Percentiles rank a stretch among this genome's conserved stretches.
Conservation (phyloP, 805 yeast genomes). For the Suhomyces sp. region DNA sequence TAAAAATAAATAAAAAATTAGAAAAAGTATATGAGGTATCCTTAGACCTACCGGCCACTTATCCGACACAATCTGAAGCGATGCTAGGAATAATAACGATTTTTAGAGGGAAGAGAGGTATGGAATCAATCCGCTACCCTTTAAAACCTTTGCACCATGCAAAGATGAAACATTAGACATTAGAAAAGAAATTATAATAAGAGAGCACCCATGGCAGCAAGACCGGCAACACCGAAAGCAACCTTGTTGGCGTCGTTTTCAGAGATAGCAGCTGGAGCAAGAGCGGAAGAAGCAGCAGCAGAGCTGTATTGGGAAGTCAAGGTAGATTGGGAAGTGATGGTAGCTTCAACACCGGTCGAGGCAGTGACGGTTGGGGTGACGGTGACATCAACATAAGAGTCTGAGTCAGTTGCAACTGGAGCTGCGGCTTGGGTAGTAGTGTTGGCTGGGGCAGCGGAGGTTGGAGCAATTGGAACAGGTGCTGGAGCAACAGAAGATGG, state of each 20-base stretch:
- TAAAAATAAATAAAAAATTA: not conserved
- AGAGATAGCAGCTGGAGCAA: constrained; percentile 22
- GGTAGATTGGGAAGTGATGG: constrained; percentile 33
- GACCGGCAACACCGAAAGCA: constrained; percentile 37
- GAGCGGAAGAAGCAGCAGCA: constrained; percentile 10
- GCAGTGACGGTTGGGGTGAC: constrained; percentile 48
- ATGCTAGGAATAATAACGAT: not conserved
- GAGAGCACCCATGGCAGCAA: constrained; percentile 41
- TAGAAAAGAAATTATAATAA: constrained; percentile 23
- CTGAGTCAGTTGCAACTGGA: constrained; percentile 22
- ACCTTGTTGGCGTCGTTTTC: constrained; percentile 28
- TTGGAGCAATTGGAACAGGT: constrained; percentile 5
- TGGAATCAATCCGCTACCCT: not conserved
- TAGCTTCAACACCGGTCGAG: constrained; percentile 46
- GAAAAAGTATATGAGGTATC: not conserved
- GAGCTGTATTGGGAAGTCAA: constrained; percentile 30
- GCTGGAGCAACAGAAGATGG: constrained; percentile 9
- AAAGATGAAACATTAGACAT: not conserved
- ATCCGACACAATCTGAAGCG: not conserved
- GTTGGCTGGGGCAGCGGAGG: constrained; percentile 7
- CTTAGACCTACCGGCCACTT: not conserved
- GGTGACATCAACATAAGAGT: constrained; percentile 47
- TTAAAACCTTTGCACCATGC: not conserved
- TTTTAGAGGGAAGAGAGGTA: not conserved
- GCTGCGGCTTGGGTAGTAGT: constrained; percentile 9